Conservation (phyloP, 108 stramenopile species). For the Pelagomonas calceolata region DNA sequence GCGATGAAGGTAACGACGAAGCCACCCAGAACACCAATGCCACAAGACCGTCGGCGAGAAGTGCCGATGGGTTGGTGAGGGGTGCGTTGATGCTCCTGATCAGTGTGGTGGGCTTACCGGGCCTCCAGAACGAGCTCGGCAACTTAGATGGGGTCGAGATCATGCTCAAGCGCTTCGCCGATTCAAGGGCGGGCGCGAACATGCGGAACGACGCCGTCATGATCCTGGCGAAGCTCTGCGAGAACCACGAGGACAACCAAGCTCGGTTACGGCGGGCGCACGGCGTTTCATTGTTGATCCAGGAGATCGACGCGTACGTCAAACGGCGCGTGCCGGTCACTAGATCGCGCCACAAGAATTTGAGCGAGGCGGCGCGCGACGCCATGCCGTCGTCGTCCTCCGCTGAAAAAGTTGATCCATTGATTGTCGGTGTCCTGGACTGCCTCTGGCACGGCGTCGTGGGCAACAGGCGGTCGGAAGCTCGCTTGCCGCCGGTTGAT, state of each 20-base stretch:
- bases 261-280: background rate
- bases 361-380: too few species aligned
- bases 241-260: conserved; percentile 9
- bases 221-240: conserved; percentile 12
- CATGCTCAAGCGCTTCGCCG: conserved; percentile 28
- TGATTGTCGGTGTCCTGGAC: conserved; percentile 28
- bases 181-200: conserved; percentile 4
- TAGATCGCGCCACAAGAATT: too few species aligned
- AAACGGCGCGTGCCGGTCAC: background rate
- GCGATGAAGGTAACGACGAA: conserved; percentile 6
- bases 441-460: conserved; percentile 37
- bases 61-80: conserved; percentile 8
- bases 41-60: background rate
- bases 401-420: conserved; percentile 14
- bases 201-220: conserved; percentile 8
- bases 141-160: conserved; percentile 21
- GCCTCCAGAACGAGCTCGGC: conserved; percentile 27
- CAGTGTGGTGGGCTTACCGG: conserved; percentile 27
- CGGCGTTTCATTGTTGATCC: conserved; percentile 1
- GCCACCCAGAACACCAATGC: background rate
- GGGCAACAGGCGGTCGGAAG: conserved; percentile 34
- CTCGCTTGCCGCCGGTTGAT: conserved; percentile 22
- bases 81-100: conserved; percentile 27
- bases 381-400: background rate
- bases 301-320: conserved; percentile 13